Percentiles rank a stretch among this genome's conserved stretches.
phyloP scores from a whole-genome alignment of 139 green algal genomes.

The Closterium sp. region DNA sequence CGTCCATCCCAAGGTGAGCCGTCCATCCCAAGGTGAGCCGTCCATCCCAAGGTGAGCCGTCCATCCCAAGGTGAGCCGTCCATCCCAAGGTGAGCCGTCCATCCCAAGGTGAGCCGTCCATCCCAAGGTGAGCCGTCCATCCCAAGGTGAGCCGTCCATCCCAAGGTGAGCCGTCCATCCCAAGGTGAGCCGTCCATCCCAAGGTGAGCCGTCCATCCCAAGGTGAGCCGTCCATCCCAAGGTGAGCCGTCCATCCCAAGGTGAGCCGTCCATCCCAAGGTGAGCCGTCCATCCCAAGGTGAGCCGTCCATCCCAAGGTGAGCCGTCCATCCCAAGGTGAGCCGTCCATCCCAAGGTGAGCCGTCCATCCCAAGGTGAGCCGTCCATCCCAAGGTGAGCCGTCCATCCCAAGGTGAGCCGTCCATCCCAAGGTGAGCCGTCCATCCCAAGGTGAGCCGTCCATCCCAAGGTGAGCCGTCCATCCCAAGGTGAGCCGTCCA shows the following conservation, averaged over 20 bases:
- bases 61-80: constrained; percentile 16
- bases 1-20: constrained; percentile 12
- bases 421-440: background rate
- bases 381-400: constrained; percentile 12
- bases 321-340: background rate
- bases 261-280: background rate
- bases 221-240: constrained; percentile 15
- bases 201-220: constrained; percentile 16
- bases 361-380: constrained; percentile 21
- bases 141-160: constrained; percentile 16
- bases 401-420: background rate
- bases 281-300: constrained; percentile 19
- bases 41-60: background rate
- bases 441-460: constrained; percentile 16
- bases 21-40: background rate
- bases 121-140: constrained; percentile 1
- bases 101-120: background rate
- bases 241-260: too few species aligned
- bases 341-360: too few species aligned
- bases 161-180: background rate
- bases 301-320: constrained; percentile 12
- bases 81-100: background rate
- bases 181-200: background rate
- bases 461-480: background rate
- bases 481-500: background rate